phyloP scores from a whole-genome alignment of 495 filamentous ascomycete species.

The Lophiostoma macrostomum region DNA sequence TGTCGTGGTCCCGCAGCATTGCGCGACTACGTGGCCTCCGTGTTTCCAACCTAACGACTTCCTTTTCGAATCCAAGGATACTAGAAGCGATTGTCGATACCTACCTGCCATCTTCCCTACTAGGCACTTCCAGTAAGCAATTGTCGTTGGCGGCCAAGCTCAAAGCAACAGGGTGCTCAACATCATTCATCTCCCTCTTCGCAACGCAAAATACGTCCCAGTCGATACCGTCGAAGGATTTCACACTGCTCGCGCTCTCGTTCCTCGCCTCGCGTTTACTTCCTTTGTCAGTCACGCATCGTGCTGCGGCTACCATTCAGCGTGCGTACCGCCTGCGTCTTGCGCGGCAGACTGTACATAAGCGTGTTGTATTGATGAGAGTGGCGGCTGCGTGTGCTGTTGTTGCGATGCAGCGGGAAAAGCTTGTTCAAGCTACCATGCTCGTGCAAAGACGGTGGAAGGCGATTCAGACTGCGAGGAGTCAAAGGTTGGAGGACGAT shows the following conservation, averaged over 20 bases:
- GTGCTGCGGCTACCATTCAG: conserved; percentile 55
- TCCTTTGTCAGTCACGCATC: conserved; percentile 47
- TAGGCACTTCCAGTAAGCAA: background rate
- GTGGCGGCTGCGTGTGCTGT: conserved; percentile 39
- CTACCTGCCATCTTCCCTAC: conserved; percentile 44
- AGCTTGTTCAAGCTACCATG: conserved; percentile 35
- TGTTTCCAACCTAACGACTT: conserved; percentile 57
- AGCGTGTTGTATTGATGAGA: conserved; percentile 31
- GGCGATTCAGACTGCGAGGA: conserved; percentile 33
- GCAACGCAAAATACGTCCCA: conserved; percentile 7
- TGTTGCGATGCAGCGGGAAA: conserved; percentile 36
- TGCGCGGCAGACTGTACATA: conserved; percentile 5
- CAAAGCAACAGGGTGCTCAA: conserved; percentile 37
- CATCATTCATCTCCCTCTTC: conserved; percentile 40
- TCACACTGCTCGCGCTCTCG: conserved; percentile 54
- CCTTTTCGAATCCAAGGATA: conserved; percentile 56
- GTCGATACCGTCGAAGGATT: conserved; percentile 46
- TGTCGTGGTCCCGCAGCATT: conserved; percentile 54
- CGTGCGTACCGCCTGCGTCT: conserved; percentile 38
- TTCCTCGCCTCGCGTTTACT: conserved; percentile 64
- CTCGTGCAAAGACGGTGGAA: conserved; percentile 46
- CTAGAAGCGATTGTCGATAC: conserved; percentile 59
- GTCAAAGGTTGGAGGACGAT: conserved; percentile 30
- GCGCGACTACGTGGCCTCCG: conserved; percentile 47
- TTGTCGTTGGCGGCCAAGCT: conserved; percentile 34